Evolutionary conservation across 352 stramenopile genomes (phyloP).

Genomic region (Phytophthora melonis): DNA sequence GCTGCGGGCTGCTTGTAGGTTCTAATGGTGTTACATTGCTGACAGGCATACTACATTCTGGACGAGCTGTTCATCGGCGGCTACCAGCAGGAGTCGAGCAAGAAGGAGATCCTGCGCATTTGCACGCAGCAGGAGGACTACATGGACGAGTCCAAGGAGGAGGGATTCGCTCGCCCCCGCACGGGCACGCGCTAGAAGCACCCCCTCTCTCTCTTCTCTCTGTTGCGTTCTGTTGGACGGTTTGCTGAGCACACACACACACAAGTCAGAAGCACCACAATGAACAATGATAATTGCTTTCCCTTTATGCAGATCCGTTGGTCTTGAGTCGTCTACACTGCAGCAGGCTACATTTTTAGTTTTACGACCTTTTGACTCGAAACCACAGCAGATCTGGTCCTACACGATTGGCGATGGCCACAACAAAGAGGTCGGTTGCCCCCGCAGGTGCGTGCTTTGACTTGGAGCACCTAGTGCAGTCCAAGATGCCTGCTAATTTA

Average conservation of each 20-base stretch:
- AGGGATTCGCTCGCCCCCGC: constrained; percentile 76
- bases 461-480: not conserved
- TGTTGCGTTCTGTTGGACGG: not conserved
- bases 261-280: constrained; percentile 11
- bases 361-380: constrained; percentile 20
- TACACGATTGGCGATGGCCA: not conserved
- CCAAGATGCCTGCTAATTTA: constrained; percentile 8
- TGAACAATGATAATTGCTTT: constrained; percentile 25
- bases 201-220: not conserved
- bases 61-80: constrained; percentile 99
- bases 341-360: constrained; percentile 9
- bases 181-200: constrained; percentile 63
- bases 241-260: constrained; percentile 2
- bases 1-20: too few species aligned
- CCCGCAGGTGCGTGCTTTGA: constrained; percentile 4
- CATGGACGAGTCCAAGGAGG: constrained; percentile 91
- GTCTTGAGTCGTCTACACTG: not conserved
- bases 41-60: constrained; percentile 98
- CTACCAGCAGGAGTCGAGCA: constrained; percentile 97
- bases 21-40: too few species aligned
- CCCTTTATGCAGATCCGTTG: not conserved
- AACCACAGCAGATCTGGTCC: not conserved
- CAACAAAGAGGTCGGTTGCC: constrained; percentile 9
- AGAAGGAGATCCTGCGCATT: constrained; percentile 92
- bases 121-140: constrained; percentile 92